A percentile compares a stretch with the other conserved stretches of the same genome.
These are phyloP conservation scores for Trichophyton simii DNA, from an alignment of 2,329 filamentous ascomycete species.

Conservation along the genomic window DNA sequence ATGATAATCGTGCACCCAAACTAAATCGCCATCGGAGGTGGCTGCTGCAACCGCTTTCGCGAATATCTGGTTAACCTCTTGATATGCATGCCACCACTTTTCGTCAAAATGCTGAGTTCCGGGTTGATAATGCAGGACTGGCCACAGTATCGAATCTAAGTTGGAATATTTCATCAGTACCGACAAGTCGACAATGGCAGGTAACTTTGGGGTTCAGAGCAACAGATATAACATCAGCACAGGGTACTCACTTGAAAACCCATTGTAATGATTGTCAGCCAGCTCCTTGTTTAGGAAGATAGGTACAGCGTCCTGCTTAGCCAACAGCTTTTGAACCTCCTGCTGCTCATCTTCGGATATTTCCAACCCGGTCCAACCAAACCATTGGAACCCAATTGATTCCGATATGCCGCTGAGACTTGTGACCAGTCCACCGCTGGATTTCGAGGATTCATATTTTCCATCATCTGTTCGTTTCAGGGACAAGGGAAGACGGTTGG, in stretches of 20 bases:
- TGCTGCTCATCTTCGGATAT: conserved; percentile 65
- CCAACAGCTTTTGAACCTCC: conserved; percentile 56
- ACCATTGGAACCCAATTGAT: conserved; percentile 85
- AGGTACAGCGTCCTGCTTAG: conserved; percentile 69
- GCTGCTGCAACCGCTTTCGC: conserved; percentile 75
- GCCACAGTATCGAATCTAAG: conserved; percentile 86
- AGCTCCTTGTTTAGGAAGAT: conserved; percentile 81
- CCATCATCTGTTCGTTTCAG: conserved; percentile 79
- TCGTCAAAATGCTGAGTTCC: conserved; percentile 91
- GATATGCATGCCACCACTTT: conserved; percentile 83
- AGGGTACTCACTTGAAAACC: conserved; percentile 65
- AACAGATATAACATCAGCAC: neutral
- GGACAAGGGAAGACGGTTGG: conserved; percentile 82
- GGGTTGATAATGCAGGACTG: conserved; percentile 90
- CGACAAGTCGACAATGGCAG: neutral
- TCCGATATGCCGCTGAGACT: conserved; percentile 79
- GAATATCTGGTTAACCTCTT: conserved; percentile 83
- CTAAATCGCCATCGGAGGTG: conserved; percentile 84
- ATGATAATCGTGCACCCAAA: conserved; percentile 91
- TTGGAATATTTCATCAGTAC: neutral
- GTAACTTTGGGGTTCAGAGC: neutral
- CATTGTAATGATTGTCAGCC: conserved; percentile 87
- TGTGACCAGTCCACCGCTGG: conserved; percentile 81
- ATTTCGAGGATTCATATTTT: conserved; percentile 74
- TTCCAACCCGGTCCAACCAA: conserved; percentile 86